Evolutionary conservation across 495 filamentous ascomycete genomes (phyloP).

Genomic region (Penicillium egyptiacum): DNA sequence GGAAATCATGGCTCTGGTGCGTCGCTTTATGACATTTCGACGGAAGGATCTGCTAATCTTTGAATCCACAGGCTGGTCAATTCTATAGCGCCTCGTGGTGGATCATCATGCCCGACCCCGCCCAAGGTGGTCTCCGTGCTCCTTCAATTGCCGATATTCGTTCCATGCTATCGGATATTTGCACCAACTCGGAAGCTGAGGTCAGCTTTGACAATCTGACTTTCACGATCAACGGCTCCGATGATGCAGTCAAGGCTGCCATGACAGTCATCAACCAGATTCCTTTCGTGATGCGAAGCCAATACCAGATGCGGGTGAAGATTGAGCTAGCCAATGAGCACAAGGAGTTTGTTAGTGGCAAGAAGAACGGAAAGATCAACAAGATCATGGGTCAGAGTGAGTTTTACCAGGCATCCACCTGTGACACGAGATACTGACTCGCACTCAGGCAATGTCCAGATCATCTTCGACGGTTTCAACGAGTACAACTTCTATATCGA

Average conservation of each 20-base stretch:
- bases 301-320: constrained; percentile 93
- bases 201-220: constrained; percentile 90
- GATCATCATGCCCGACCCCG: constrained; percentile 74
- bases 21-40: constrained; percentile 19
- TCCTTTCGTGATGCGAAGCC: constrained; percentile 79
- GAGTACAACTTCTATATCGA: constrained; percentile 99
- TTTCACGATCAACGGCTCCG: constrained; percentile 91
- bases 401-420: constrained; percentile 15
- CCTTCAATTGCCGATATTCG: constrained; percentile 76
- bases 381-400: constrained; percentile 99
- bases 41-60: constrained; percentile 30
- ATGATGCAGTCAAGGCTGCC: constrained; percentile 91
- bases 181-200: constrained; percentile 91
- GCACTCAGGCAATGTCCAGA: constrained; percentile 81
- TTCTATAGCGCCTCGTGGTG: constrained; percentile 98
- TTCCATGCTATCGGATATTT: constrained; percentile 92
- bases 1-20: constrained; percentile 90
- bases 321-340: constrained; percentile 99
- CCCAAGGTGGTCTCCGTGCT: constrained; percentile 56
- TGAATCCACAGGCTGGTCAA: constrained; percentile 69
- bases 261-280: constrained; percentile 91
- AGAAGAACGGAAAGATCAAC: constrained; percentile 99
- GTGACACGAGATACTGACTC: constrained; percentile 7
- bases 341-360: constrained; percentile 98
- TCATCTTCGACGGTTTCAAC: constrained; percentile 97